Base-by-base conservation (phyloP, 2,329 filamentous ascomycete genomes). In the Epichloe uncinata region DNA sequence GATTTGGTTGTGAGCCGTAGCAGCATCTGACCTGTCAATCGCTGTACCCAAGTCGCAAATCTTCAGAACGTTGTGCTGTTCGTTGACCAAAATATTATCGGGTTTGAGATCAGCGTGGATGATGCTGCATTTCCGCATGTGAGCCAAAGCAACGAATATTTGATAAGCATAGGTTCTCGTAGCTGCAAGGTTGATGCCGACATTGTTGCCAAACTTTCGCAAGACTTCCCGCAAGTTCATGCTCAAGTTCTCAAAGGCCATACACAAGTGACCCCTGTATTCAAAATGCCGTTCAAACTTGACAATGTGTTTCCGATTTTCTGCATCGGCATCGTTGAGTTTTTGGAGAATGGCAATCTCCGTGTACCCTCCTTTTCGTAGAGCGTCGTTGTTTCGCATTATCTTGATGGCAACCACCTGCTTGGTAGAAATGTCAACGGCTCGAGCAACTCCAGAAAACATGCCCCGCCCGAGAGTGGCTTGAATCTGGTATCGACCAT, bases 31-130 rank as follows among this genome's bases (percentile, higher is more conserved):
- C 49, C 85, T 82, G 60, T 95, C 86, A 51, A 91, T 91, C 30
- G 93, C 93, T n/a, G 93, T 97, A 49, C 93, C 93, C 62, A 98
- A 70, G 73, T 98, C 93, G 65, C 90, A 96, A 49, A 98, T 87
- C 67, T 98, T 98, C 61, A 98, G 78, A 30, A 88, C 69, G 57
- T 84, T 95, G 52, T 86, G 83, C 52, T 74, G 81, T 56, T 95
- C 87, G 58, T 91, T 93, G 57, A 91, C 78, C 60, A 98, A 72
- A 51, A 98, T 91, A 60, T 98, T 98, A 77, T 98, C 93, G 8
- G 93, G 93, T 68, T 98, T 98, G 59, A 98, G 68, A 73, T 98
- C 93, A 13, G 91, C 90, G 64, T 98, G 93, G 48, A 98, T 79
- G 63, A 98, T 87, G 66, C 89, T 89, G 71, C 87, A 94, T 63